Conservation (phyloP, 768 basidiomycete species). For the Kwoniella mangroviensis region DNA sequence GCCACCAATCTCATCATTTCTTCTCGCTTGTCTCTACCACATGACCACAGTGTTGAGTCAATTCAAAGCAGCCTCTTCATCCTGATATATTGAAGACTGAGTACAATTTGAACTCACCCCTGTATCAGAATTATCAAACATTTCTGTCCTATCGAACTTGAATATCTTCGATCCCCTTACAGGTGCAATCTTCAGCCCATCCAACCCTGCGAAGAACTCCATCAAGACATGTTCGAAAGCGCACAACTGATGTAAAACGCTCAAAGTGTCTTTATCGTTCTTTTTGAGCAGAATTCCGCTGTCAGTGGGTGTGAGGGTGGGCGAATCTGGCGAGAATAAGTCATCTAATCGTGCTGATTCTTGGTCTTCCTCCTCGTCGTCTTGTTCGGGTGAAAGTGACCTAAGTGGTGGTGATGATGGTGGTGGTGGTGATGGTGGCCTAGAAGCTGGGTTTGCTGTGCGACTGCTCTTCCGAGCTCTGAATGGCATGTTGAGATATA, state of each 20-base stretch:
- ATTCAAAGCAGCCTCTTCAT: background rate
- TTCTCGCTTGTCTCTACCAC: slow-evolving; percentile 5
- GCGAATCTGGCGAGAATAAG: no score
- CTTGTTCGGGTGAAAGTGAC: no score
- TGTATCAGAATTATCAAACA: slow-evolving; percentile 1
- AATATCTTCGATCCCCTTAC: slow-evolving; percentile 2
- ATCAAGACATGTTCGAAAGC: slow-evolving; percentile 10
- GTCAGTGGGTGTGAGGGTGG: no score
- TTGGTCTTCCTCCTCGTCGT: no score
- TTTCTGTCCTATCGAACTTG: background rate
- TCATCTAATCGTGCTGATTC: no score
- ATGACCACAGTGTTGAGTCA: background rate
- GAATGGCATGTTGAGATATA: background rate
- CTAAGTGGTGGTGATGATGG: no score
- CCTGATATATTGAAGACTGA: background rate
- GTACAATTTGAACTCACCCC: slow-evolving; percentile 1
- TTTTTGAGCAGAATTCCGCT: background rate
- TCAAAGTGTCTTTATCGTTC: background rate
- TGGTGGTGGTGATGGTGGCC: no score
- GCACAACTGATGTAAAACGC: slow-evolving; percentile 11
- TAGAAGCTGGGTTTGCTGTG: no score
- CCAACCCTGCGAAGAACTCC: slow-evolving; percentile 2
- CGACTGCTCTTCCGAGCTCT: slow-evolving; percentile 7
- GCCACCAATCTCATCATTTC: background rate
- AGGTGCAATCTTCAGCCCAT: slow-evolving; percentile 3